Conservation (phyloP, 2,329 filamentous ascomycete genomes). For the Leptographium wingfieldii region DNA sequence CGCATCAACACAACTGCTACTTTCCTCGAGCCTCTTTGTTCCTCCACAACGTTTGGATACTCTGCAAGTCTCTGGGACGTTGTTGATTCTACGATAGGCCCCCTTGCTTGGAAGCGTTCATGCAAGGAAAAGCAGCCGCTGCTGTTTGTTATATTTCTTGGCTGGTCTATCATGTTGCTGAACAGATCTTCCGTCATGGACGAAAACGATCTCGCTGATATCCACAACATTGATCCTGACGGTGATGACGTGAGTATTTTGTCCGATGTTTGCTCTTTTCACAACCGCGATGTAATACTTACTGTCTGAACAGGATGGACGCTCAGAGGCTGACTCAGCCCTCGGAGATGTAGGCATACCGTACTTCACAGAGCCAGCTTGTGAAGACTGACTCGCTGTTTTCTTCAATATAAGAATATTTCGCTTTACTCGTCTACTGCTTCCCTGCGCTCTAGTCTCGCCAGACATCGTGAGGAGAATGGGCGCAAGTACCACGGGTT, state of each 20-base stretch:
- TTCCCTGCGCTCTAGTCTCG: conserved; percentile 19
- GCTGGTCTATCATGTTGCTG: background rate
- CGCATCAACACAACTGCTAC: background rate
- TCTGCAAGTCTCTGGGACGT: background rate
- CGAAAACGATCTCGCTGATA: background rate
- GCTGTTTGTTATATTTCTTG: conserved; percentile 3
- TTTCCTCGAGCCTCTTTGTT: background rate
- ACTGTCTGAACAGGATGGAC: background rate
- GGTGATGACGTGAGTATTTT: background rate
- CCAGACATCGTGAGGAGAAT: conserved; percentile 21
- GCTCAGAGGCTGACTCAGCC: conserved; percentile 14
- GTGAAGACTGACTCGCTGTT: background rate
- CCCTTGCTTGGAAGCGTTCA: conserved; percentile 12
- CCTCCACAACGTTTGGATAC: background rate
- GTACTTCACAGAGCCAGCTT: background rate
- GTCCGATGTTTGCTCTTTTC: background rate
- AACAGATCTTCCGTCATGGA: background rate
- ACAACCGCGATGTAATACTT: background rate
- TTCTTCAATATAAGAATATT: conserved; percentile 15
- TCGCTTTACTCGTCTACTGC: conserved; percentile 20
- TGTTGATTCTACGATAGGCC: background rate
- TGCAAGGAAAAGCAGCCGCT: conserved; percentile 11
- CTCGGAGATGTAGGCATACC: conserved; percentile 16
- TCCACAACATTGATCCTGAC: background rate
- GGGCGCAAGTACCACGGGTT: conserved; percentile 26